Evolutionary conservation across 176 grass and related monocot genomes (phyloP), one percentile per base, ranked within the genome.

Genomic region (Rhynchospora pubera): DNA sequence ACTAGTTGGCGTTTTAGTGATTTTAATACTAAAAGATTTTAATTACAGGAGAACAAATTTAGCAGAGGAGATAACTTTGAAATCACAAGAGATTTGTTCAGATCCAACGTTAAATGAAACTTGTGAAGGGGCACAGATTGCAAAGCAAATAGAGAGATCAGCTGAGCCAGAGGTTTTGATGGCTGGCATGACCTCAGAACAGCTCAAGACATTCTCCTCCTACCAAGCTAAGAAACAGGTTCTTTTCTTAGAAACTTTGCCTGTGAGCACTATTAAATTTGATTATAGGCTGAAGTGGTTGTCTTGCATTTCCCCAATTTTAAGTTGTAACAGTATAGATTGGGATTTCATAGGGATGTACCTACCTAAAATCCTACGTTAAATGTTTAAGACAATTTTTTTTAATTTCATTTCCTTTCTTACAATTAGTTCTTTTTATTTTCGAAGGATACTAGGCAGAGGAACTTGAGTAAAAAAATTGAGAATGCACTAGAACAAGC

Each of bases 131-230:
- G 90, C 95, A 51, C 89, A 91, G 83, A 85, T 98, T 80, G 89
- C 16, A 53, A 88, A 93, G 85, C 87, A 94, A 65, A 84, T 98
- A 60, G 92, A 94, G 87, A 60, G 57, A 66, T 62, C 92, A 32
- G 95, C 95, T 85, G 95, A 98, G 18, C 92, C 95, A 73, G 95
- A 98, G 86, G 79, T 94, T 79, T 80, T 98, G 68, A 86, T 94
- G 89, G 90, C 90, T 24, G 92, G 65, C 65, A 88, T 98, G 95
- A 88, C 74, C 28, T 85, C 85, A 55, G 90, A 97, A 48, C 95
- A 93, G 79, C 83, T 94, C 32, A 71, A 76, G 79, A 89, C 70
- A 61, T 89, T 91, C 66, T 82, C 90, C 77, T 86, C 87, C 86
- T 97, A 97, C 78, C 89, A 87, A 87, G 66, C 89, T 79, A 97